Base-by-base conservation (phyloP, 768 basidiomycete species). In the Paxillus involutus region DNA sequence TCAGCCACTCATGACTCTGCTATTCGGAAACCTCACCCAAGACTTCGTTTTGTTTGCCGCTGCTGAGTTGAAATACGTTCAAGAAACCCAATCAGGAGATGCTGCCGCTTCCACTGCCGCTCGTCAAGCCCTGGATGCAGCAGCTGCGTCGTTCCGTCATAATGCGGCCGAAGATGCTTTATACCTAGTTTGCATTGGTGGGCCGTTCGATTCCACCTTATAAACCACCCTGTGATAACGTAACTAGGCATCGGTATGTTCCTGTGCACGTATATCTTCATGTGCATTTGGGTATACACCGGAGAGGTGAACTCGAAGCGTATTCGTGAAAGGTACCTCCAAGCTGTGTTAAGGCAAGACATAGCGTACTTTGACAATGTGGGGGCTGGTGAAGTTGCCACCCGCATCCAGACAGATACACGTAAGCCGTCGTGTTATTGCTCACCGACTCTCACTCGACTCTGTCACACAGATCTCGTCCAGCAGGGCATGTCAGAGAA, bases 401-500 rank as follows among this genome's bases (percentile, higher is more conserved):
- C 94, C 9, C 84, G 94, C 42, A 97, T 97, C 57, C 88, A 91
- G 67, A 90, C 89, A 0, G 89, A 91, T 66, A 91, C 88, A 21
- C 91, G 89, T 89, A 65, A 57, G 84, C 74, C 10, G 8, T 6
- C 17, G 9, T n/a, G n/a, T 3, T 40, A n/a, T 9, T 30, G 46
- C 6, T 16, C 6, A 37, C 35, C 50, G 52, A 7, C 1, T 37
- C 36, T 52, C 6, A 52, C 14, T 4, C 16, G 3, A 49, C 33
- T 11, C 29, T 29, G 6, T 10, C n/a, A 52, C 19, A 10, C 50
- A 91, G 89, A 96, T 74, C 71, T 96, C 41, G 85, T 98, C 3
- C 94, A 96, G 63, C 88, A 92, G 70, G 94, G 92, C 17, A 91
- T 89, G 3, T 89, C 88, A 0, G 94, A 98, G 71, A 96, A 96